These are phyloP conservation scores for Trichoderma cornu-damae DNA, from an alignment of 2,329 filamentous ascomycete genomes.

Conservation along the genomic window DNA sequence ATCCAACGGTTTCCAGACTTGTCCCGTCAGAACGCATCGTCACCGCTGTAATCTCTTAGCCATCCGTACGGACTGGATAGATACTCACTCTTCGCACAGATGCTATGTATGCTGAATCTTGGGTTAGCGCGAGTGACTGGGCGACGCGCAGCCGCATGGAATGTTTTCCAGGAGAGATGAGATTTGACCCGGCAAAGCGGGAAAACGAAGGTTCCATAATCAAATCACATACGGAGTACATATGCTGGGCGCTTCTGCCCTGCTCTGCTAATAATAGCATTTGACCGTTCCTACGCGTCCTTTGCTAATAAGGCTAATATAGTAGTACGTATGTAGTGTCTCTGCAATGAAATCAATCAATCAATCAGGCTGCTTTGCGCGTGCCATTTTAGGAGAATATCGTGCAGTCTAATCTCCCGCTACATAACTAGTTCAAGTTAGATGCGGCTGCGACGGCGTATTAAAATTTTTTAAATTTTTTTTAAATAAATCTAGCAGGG, in stretches of 20 bases:
- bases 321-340: background rate
- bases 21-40: background rate
- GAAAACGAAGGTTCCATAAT: background rate
- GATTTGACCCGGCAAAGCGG: background rate
- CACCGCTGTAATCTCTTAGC: background rate
- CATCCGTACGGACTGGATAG: too few relatives aligned
- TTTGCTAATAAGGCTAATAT: background rate
- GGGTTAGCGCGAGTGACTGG: background rate
- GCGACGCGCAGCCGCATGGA: background rate
- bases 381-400: background rate
- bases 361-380: background rate
- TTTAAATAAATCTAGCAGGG: too few relatives aligned
- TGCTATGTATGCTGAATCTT: background rate
- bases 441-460: too few relatives aligned
- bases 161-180: background rate
- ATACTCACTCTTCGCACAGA: too few relatives aligned
- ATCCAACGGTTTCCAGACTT: background rate
- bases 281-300: background rate
- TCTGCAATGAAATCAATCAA: too few relatives aligned
- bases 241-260: background rate
- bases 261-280: too few relatives aligned
- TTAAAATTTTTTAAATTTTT: too few relatives aligned
- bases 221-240: background rate
- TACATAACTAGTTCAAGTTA: too few relatives aligned
- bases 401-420: background rate